Conservation (phyloP, 2,329 filamentous ascomycete species). For the Trichoderma sp. region DNA sequence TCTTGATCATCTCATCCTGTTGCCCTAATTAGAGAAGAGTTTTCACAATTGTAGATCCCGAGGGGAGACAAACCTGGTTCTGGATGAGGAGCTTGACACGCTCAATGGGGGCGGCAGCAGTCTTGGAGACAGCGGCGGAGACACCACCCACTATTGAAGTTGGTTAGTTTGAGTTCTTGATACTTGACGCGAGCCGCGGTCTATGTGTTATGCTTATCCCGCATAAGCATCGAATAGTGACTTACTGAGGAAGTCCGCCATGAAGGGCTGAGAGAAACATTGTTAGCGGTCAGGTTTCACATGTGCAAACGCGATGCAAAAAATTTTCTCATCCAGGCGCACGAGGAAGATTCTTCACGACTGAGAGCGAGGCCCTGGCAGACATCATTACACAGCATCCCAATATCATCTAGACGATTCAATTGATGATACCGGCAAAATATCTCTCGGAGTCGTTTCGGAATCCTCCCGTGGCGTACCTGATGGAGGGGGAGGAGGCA, state of each 20-base stretch:
- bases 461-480: slow-evolving; percentile 18
- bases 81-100: slow-evolving; percentile 99
- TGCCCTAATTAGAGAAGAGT: slow-evolving; percentile 32
- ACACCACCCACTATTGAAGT: slow-evolving; percentile 88
- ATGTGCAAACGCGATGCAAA: slow-evolving; percentile 2
- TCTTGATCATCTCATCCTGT: slow-evolving; percentile 99
- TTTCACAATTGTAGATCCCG: not conserved
- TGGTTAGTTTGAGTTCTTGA: slow-evolving; percentile 23
- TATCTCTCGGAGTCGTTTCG: slow-evolving; percentile 10
- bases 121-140: slow-evolving; percentile 99
- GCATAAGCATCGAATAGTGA: slow-evolving; percentile 36
- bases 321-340: slow-evolving; percentile 15
- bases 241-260: slow-evolving; percentile 99
- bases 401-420: slow-evolving; percentile 14
- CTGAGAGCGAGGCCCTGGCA: not conserved
- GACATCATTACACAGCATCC: not conserved
- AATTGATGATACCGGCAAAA: slow-evolving; percentile 25
- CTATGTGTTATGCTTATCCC: not conserved
- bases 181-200: slow-evolving; percentile 17
- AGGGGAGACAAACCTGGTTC: slow-evolving; percentile 80
- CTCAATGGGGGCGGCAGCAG: slow-evolving; percentile 98
- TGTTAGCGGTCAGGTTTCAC: slow-evolving; percentile 19
- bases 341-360: not conserved
- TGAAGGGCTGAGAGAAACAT: slow-evolving; percentile 66
- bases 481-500: slow-evolving; percentile 21